These are phyloP conservation scores for Phytophthora constricta DNA, from an alignment of 352 stramenopile species.

Conservation along the genomic window DNA sequence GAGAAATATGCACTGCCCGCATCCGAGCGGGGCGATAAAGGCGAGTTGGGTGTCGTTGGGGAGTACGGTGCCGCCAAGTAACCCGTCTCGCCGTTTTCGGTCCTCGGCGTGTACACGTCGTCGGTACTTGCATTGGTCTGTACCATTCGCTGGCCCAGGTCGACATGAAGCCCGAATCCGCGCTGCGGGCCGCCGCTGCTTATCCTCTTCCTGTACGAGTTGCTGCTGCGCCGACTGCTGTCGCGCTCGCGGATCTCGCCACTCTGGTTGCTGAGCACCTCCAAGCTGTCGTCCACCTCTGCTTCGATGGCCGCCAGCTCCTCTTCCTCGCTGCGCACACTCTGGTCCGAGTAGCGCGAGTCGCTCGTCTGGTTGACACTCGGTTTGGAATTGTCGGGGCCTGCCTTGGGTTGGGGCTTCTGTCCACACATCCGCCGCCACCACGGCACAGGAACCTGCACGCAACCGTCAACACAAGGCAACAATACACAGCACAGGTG, in stretches of 20 bases:
- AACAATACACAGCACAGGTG: slow-evolving; percentile 9
- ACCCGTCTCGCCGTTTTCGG: slow-evolving; percentile 44
- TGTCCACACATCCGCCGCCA: slow-evolving; percentile 41
- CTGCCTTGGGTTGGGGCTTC: slow-evolving; percentile 15
- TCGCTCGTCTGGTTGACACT: slow-evolving; percentile 60
- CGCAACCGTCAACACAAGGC: slow-evolving; percentile 12
- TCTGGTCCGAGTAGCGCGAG: slow-evolving; percentile 59
- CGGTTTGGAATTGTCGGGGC: slow-evolving; percentile 39
- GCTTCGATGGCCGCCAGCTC: slow-evolving; percentile 74
- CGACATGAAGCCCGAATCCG: slow-evolving; percentile 72
- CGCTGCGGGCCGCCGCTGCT: slow-evolving; percentile 38
- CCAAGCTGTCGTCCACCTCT: slow-evolving; percentile 81
- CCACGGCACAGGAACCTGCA: slow-evolving; percentile 36
- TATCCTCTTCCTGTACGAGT: slow-evolving; percentile 33
- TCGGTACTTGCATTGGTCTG: slow-evolving; percentile 21
- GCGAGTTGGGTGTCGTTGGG: slow-evolving; percentile 40
- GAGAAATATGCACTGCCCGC: slow-evolving; percentile 69
- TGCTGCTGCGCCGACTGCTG: slow-evolving; percentile 44
- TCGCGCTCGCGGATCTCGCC: slow-evolving; percentile 57
- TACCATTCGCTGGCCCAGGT: slow-evolving; percentile 42
- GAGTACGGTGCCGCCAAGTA: slow-evolving; percentile 65
- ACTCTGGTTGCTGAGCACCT: slow-evolving; percentile 77
- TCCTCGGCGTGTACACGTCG: slow-evolving; percentile 43
- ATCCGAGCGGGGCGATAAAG: slow-evolving; percentile 62
- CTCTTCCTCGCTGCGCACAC: slow-evolving; percentile 68